Evolutionary conservation across 2,329 filamentous ascomycete species (phyloP), one percentile per base, ranked within the genome.

Genomic region (Trichoderma semiorbis): DNA sequence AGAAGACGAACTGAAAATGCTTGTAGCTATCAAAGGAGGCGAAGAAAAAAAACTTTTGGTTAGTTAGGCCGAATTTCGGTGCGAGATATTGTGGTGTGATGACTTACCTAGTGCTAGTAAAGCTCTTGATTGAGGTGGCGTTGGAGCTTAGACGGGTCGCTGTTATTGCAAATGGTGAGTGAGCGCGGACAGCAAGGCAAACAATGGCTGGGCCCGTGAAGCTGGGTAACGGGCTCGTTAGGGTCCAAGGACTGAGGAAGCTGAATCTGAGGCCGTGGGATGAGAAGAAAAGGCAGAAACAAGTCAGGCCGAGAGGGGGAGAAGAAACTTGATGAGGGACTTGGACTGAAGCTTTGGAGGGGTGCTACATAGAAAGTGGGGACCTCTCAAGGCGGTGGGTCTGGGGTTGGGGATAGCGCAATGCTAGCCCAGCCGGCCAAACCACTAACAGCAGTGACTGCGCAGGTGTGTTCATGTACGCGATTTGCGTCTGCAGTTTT

Each of bases 301-400:
- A 43, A 53, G 36, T 58, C 63, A 66, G 69, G 62, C 55, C 39
- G 69, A 34, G 69, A 62, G 55, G 69, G 69, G 69, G 63, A 70
- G 43, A 55, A 70, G 68, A 60, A 60, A 63, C 68, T 70, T 70
- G 68, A 70, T 70, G 68, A 64, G 68, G 68, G 68, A 70, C 68
- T 70, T 70, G 63, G 69, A 71, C 55, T 71, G 69, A 71, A 71
- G 69, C 69, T 71, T 53, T 71, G 69, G 69, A 71, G 69, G 69
- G 69, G 69, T 61, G 69, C 69, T 62, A 62, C 69, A 67, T 58
- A 65, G 61, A 71, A 71, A 67, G 69, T 67, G 69, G 69, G 43
- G 69, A 71, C 63, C 69, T 71, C 63, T 60, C 26, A 18, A 39
- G 55, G 39, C 28, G 50, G 69, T 60, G 69, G 69, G 69, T 71